Conservation (phyloP, 1,284 basidiomycete species). For the Puccinia polysora region DNA sequence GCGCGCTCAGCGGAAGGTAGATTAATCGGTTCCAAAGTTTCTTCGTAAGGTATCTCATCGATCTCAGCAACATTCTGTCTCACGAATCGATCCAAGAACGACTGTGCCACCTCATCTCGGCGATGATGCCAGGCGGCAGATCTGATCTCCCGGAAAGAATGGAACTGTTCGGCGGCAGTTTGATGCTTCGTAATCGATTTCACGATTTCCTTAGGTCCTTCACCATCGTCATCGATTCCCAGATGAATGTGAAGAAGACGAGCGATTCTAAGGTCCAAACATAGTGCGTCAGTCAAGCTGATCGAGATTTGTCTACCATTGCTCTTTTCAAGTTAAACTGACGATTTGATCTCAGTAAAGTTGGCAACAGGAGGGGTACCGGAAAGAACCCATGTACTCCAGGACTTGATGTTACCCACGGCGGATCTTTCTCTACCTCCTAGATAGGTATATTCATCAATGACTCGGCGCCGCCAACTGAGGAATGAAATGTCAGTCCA, state of each 20-base stretch:
- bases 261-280: slow-evolving; percentile 62
- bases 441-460: slow-evolving; percentile 93
- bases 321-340: slow-evolving; percentile 23
- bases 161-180: slow-evolving; percentile 86
- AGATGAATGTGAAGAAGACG: slow-evolving; percentile 78
- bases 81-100: slow-evolving; percentile 63
- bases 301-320: background rate
- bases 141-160: slow-evolving; percentile 91
- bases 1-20: slow-evolving; percentile 90
- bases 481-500: slow-evolving; percentile 19
- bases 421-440: slow-evolving; percentile 73
- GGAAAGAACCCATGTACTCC: slow-evolving; percentile 87
- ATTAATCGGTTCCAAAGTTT: slow-evolving; percentile 64
- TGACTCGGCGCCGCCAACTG: slow-evolving; percentile 72
- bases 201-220: slow-evolving; percentile 67
- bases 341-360: slow-evolving; percentile 80
- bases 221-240: slow-evolving; percentile 80
- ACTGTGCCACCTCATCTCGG: slow-evolving; percentile 74
- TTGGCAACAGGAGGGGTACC: slow-evolving; percentile 90
- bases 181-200: slow-evolving; percentile 77
- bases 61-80: slow-evolving; percentile 88
- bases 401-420: slow-evolving; percentile 70
- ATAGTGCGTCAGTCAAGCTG: background rate
- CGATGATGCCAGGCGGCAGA: slow-evolving; percentile 86
- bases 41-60: slow-evolving; percentile 79